phyloP scores from a whole-genome alignment of 2,329 filamentous ascomycete genomes.

The Colletotrichum falcatum region DNA sequence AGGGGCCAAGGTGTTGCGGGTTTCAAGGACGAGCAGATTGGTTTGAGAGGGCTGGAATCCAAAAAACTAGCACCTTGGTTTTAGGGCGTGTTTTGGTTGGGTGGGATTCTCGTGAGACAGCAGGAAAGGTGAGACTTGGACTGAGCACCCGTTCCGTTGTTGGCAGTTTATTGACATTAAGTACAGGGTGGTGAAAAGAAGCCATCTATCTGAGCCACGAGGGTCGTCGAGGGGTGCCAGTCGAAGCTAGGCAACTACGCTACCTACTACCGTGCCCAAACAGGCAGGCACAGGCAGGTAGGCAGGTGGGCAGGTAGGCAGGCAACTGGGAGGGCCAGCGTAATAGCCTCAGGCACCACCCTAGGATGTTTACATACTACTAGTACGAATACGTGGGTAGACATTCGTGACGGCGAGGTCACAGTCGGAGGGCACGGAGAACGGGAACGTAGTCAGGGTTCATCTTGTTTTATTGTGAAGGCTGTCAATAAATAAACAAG shows the following conservation, averaged over 20 bases:
- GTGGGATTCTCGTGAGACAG: slow-evolving; percentile 4
- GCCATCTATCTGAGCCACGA: slow-evolving; percentile 25
- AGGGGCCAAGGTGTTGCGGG: not conserved
- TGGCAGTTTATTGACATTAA: slow-evolving; percentile 29
- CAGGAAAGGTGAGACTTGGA: slow-evolving; percentile 12
- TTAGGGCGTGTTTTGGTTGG: slow-evolving; percentile 11
- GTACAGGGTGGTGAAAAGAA: slow-evolving; percentile 9
- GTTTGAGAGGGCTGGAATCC: slow-evolving; percentile 17
- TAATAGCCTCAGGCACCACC: slow-evolving; percentile 27
- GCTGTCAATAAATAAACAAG: slow-evolving; percentile 23
- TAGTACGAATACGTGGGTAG: too few relatives aligned
- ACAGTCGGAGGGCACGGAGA: slow-evolving; percentile 8
- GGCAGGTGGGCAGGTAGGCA: slow-evolving; percentile 4
- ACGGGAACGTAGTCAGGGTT: slow-evolving; percentile 16
- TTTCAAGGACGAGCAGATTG: slow-evolving; percentile 18
- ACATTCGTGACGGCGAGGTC: slow-evolving; percentile 4
- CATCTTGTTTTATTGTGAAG: not conserved
- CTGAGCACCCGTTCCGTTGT: slow-evolving; percentile 5
- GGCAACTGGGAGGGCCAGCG: not conserved
- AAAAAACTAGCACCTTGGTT: not conserved
- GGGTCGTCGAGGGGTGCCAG: slow-evolving; percentile 14
- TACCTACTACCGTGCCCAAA: slow-evolving; percentile 29
- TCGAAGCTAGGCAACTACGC: slow-evolving; percentile 33
- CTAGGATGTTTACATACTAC: not conserved
- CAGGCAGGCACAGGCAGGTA: slow-evolving; percentile 19